Base-by-base conservation (phyloP, 768 basidiomycete genomes). In the Mycena amicta region DNA sequence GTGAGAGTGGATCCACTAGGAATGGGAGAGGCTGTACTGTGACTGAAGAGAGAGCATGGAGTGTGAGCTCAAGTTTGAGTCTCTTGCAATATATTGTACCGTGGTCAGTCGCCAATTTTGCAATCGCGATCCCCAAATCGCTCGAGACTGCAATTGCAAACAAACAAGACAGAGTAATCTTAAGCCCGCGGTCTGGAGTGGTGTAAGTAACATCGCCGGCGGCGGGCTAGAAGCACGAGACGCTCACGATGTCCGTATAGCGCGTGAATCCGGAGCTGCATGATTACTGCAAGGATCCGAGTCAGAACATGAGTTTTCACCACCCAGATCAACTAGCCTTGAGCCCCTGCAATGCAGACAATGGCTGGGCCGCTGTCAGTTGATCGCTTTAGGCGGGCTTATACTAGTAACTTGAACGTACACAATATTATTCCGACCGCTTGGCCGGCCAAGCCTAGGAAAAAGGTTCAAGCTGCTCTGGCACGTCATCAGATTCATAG, bases 241-340 rank as follows among this genome's bases (percentile, higher is more conserved):
- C 13, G 3, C 52, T 49, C n/a, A 58, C 57, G 28, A 3, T 58
- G 57, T 6, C 51, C 57, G 33, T 53, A 58, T 1, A 58, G 30
- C 0, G 52, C 57, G 39, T 58, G 57, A 18, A 58, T 51, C 4
- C 57, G 57, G 16, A 52, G 50, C 27, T 58, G 57, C 57, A 58
- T 58, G 41, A 58, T 47, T 5, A 58, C 57, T 58, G n/a, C 4
- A 20, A 3, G 33, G 12, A 2, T 4, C 1, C n/a, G n/a, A n/a
- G n/a, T n/a, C n/a, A n/a, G n/a, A 2, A 8, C 2, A 31, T 13
- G 41, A 1, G 20, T n/a, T n/a, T 15, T 22, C 11, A 22, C 5
- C n/a, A 13, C 26, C n/a, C 8, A 23, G 25, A 39, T 15, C 2
- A 6, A 23, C 43, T 3, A 45, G 52, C 57, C 57, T 52, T 58